A percentile compares a stretch with the other conserved stretches of the same genome.
Evolutionary conservation across 2,329 filamentous ascomycete genomes (phyloP).

Genomic region (Ophiocordyceps robertsii): DNA sequence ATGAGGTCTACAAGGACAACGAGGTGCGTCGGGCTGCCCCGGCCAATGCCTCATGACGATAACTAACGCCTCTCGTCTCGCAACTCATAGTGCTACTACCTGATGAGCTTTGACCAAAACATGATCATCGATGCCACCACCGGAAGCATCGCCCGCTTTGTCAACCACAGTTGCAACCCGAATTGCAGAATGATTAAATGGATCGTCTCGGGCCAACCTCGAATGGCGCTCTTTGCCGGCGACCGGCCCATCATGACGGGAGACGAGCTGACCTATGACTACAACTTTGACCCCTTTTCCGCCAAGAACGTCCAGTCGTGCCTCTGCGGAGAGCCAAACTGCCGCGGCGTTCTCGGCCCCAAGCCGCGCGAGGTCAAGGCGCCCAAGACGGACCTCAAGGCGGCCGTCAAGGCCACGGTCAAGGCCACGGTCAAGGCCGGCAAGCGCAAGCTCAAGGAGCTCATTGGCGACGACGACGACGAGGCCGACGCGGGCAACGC

Average conservation of each 20-base stretch:
- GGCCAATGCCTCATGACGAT: no score
- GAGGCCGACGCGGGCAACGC: constrained; percentile 23
- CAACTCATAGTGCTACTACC: constrained; percentile 95
- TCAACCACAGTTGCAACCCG: constrained; percentile 93
- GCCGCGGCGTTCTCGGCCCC: constrained; percentile 49
- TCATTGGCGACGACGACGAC: constrained; percentile 25
- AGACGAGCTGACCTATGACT: constrained; percentile 92
- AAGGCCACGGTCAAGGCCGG: constrained; percentile 28
- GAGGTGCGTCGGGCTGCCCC: constrained; percentile 61
- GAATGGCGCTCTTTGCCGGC: constrained; percentile 94
- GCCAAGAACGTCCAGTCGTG: constrained; percentile 56
- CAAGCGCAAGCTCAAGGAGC: constrained; percentile 44
- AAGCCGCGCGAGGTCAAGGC: constrained; percentile 43
- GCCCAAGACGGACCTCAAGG: constrained; percentile 29
- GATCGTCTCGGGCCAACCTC: constrained; percentile 84
- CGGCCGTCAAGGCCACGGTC: constrained; percentile 20
- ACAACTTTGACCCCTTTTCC: constrained; percentile 58
- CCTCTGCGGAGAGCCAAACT: constrained; percentile 49
- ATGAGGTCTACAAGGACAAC: constrained; percentile 83
- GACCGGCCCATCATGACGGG: constrained; percentile 83
- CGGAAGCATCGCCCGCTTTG: constrained; percentile 90
- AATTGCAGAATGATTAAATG: constrained; percentile 98
- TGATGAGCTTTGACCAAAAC: constrained; percentile 97
- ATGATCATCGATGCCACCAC: constrained; percentile 97
- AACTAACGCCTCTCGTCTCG: neutral